Conservation (phyloP, 768 basidiomycete species). For the Kwoniella heveanensis region DNA sequence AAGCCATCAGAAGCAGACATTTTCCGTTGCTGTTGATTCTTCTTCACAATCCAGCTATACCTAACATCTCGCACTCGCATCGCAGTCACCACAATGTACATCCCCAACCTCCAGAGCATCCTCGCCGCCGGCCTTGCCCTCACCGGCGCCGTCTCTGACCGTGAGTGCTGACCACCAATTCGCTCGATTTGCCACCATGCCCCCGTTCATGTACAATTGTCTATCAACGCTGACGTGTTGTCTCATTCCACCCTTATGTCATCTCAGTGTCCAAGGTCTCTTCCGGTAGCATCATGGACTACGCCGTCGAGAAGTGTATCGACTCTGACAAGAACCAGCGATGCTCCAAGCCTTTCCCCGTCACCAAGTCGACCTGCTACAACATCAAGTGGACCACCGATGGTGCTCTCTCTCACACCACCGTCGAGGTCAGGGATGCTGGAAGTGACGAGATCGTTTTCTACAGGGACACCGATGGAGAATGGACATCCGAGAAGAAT, state of each 20-base stretch:
- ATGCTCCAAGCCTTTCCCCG: slow-evolving; percentile 53
- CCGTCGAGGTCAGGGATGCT: slow-evolving; percentile 51
- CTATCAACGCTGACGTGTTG: not conserved
- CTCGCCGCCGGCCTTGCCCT: slow-evolving; percentile 49
- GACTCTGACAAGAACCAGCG: slow-evolving; percentile 43
- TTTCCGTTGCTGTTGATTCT: not conserved
- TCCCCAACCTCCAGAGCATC: slow-evolving; percentile 45
- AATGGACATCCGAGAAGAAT: slow-evolving; percentile 51
- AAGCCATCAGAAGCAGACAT: not conserved
- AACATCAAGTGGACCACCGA: slow-evolving; percentile 51
- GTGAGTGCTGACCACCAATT: slow-evolving; percentile 41
- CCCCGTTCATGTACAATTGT: not conserved
- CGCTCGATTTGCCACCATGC: slow-evolving; percentile 13
- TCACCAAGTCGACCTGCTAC: slow-evolving; percentile 49
- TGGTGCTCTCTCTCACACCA: slow-evolving; percentile 51
- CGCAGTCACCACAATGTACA: slow-evolving; percentile 40
- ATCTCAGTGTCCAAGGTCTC: slow-evolving; percentile 38
- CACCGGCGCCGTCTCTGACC: slow-evolving; percentile 31
- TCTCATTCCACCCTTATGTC: not conserved
- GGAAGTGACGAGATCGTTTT: slow-evolving; percentile 48
- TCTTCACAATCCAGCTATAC: slow-evolving; percentile 1
- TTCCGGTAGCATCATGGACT: slow-evolving; percentile 48
- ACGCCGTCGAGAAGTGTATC: slow-evolving; percentile 48
- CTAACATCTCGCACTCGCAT: not conserved
- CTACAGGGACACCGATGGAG: slow-evolving; percentile 51